A percentile compares a stretch with the other conserved stretches of the same genome.
Conservation (phyloP, 192 early-diverging fungal genomes). For the Linnemannia elongata region DNA sequence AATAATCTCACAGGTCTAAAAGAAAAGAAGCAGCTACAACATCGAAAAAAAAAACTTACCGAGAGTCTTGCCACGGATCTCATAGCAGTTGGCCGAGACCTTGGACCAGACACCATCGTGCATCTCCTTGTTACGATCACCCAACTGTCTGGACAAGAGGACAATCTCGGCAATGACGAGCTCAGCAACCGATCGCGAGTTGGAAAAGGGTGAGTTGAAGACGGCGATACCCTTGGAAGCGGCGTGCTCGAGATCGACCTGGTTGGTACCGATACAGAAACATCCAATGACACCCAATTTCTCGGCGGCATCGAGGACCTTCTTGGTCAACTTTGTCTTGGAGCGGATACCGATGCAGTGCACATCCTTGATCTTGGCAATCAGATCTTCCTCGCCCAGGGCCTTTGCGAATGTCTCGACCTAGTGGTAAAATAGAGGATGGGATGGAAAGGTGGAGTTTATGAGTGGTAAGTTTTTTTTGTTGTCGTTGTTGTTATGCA, state of each 20-base stretch:
- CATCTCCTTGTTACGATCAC: conserved; percentile 95
- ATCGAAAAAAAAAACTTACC: conserved; percentile 32
- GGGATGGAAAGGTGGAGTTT: neutral
- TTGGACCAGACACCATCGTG: conserved; percentile 96
- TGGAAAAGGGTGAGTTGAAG: conserved; percentile 99
- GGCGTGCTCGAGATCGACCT: conserved; percentile 91
- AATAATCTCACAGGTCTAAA: neutral
- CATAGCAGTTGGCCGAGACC: conserved; percentile 86
- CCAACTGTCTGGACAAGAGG: conserved; percentile 89
- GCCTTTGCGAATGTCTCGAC: conserved; percentile 93
- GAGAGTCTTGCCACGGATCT: conserved; percentile 96
- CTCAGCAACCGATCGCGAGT: conserved; percentile 96
- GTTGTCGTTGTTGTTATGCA: too few relatives aligned
- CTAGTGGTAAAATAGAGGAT: conserved; percentile 37
- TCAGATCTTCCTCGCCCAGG: conserved; percentile 86
- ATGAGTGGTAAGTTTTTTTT: neutral
- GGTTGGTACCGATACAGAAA: conserved; percentile 64
- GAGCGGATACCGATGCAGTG: conserved; percentile 96
- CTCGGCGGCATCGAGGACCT: conserved; percentile 89
- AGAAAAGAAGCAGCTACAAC: too few relatives aligned
- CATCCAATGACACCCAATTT: conserved; percentile 70
- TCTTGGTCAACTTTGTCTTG: conserved; percentile 95
- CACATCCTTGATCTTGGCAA: conserved; percentile 94
- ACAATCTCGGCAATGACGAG: conserved; percentile 96
- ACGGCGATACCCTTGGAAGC: conserved; percentile 92